Evolutionary conservation across 1,139 yeast species (phyloP).

Genomic region (Zygoascus meyerae): DNA sequence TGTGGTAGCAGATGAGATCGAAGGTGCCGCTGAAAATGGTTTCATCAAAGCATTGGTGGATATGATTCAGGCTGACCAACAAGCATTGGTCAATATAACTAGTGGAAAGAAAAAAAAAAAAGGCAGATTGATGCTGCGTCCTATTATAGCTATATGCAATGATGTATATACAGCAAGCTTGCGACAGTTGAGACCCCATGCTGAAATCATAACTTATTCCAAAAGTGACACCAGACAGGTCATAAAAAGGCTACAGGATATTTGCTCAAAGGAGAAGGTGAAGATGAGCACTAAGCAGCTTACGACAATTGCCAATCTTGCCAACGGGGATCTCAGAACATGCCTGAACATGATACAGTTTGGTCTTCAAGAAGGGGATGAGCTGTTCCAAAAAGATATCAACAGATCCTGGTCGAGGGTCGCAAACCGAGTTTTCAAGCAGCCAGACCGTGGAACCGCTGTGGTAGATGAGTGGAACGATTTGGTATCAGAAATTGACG

Average conservation of each 20-base stretch:
- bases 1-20: slow-evolving; percentile 82
- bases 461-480: slow-evolving; percentile 41
- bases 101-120: slow-evolving; percentile 26
- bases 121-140: slow-evolving; percentile 56
- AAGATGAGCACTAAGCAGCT: slow-evolving; percentile 37
- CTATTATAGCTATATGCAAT: slow-evolving; percentile 89
- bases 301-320: slow-evolving; percentile 56
- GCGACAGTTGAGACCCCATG: slow-evolving; percentile 64
- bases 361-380: slow-evolving; percentile 32
- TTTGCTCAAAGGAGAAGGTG: slow-evolving; percentile 46
- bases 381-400: slow-evolving; percentile 22
- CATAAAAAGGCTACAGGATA: slow-evolving; percentile 43
- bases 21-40: slow-evolving; percentile 81
- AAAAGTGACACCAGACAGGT: slow-evolving; percentile 51
- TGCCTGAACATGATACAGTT: slow-evolving; percentile 83
- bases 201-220: slow-evolving; percentile 65
- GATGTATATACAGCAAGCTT: slow-evolving; percentile 70
- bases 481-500: slow-evolving; percentile 41
- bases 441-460: slow-evolving; percentile 39
- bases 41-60: slow-evolving; percentile 65
- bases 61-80: slow-evolving; percentile 52
- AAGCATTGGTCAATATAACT: slow-evolving; percentile 33
- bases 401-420: slow-evolving; percentile 23
- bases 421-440: slow-evolving; percentile 26
- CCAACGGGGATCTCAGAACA: slow-evolving; percentile 83